Evolutionary conservation across 1,284 basidiomycete genomes (phyloP).

Genomic region (Afroboletus lepidellus): DNA sequence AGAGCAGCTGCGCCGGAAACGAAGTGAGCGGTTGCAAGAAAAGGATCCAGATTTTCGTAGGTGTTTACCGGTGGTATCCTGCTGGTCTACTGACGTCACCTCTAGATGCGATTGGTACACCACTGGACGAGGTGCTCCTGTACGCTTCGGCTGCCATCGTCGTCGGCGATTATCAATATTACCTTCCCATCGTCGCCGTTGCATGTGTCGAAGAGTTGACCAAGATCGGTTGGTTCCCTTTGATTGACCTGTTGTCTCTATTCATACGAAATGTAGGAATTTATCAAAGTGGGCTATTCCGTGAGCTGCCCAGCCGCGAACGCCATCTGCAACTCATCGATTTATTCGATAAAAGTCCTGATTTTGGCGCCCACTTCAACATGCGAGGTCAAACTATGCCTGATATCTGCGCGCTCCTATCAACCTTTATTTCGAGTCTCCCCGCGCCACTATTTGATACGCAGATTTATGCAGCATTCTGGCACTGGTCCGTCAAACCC

Average conservation of each 20-base stretch:
- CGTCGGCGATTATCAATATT: slow-evolving; percentile 51
- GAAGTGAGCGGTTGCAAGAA: slow-evolving; percentile 19
- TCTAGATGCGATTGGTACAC: slow-evolving; percentile 49
- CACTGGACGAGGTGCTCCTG: slow-evolving; percentile 44
- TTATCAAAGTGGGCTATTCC: slow-evolving; percentile 50
- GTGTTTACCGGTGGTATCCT: slow-evolving; percentile 2
- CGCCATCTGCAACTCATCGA: slow-evolving; percentile 41
- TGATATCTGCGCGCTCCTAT: slow-evolving; percentile 60
- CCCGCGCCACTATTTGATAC: slow-evolving; percentile 51
- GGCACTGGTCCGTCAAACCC: slow-evolving; percentile 51
- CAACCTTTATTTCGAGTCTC: slow-evolving; percentile 55
- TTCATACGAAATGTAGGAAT: slow-evolving; percentile 32
- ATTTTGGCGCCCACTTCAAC: slow-evolving; percentile 35
- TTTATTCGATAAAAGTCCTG: slow-evolving; percentile 25
- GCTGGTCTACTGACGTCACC: not conserved
- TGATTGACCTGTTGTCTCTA: not conserved
- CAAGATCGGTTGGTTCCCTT: slow-evolving; percentile 41
- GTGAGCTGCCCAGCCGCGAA: slow-evolving; percentile 37
- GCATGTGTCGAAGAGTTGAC: slow-evolving; percentile 61
- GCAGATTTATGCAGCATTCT: slow-evolving; percentile 45
- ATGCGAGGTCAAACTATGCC: slow-evolving; percentile 54
- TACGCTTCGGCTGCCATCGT: slow-evolving; percentile 47
- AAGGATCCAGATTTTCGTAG: slow-evolving; percentile 29
- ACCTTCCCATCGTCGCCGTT: slow-evolving; percentile 55
- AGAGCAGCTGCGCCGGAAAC: slow-evolving; percentile 26